phyloP scores from a whole-genome alignment of 176 grass and related monocot species.

The Oryza meridionalis region DNA sequence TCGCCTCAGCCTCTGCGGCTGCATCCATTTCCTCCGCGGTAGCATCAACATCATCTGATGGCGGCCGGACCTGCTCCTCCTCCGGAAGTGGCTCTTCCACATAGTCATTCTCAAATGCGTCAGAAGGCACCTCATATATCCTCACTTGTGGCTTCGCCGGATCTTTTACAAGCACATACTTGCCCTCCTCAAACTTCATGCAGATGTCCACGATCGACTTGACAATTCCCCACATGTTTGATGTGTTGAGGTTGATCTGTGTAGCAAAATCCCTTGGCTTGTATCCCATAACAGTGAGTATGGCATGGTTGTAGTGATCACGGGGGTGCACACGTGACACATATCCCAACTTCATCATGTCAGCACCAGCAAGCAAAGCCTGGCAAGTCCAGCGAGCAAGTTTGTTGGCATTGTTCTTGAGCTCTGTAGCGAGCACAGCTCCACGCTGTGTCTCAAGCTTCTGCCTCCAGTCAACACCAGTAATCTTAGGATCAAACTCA shows the following conservation, averaged over 20 bases:
- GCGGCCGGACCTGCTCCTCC: conserved; percentile 77
- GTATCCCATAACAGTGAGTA: conserved; percentile 78
- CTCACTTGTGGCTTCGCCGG: conserved; percentile 76
- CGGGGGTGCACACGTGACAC: conserved; percentile 73
- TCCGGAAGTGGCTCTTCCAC: conserved; percentile 92
- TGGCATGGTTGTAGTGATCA: conserved; percentile 74
- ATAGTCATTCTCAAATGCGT: conserved; percentile 92
- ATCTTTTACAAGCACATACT: conserved; percentile 88
- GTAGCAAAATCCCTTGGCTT: conserved; percentile 84
- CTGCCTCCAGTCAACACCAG: conserved; percentile 83
- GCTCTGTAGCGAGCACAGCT: conserved; percentile 83
- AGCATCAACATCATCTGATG: conserved; percentile 55
- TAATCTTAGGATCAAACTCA: conserved; percentile 86
- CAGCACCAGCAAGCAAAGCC: conserved; percentile 71
- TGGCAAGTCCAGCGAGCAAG: conserved; percentile 85
- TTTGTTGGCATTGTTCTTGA: conserved; percentile 94
- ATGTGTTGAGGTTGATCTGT: conserved; percentile 84
- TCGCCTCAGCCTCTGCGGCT: conserved; percentile 66
- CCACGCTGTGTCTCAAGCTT: conserved; percentile 87
- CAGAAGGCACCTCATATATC: conserved; percentile 74
- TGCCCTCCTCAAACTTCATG: conserved; percentile 89
- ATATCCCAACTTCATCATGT: conserved; percentile 87
- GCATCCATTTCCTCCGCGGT: conserved; percentile 59
- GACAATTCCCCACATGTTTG: conserved; percentile 93
- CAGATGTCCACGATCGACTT: conserved; percentile 85